A percentile compares a stretch with the other conserved stretches of the same genome.
phyloP scores from a whole-genome alignment of 768 basidiomycete species.

The Leccinum subgranulosum region DNA sequence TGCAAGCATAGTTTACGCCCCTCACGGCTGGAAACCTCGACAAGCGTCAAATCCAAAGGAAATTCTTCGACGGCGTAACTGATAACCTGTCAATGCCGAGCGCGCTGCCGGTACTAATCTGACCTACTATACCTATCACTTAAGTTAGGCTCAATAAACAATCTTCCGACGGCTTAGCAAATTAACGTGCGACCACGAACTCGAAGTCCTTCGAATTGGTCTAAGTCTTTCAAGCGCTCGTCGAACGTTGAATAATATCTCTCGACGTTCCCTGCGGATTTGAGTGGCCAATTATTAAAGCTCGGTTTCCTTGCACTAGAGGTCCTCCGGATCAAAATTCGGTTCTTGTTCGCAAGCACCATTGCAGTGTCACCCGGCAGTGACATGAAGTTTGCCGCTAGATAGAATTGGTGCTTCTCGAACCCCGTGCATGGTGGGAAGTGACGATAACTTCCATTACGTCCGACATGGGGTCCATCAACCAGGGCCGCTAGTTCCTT shows the following conservation, averaged over 20 bases:
- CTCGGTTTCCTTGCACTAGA: neutral
- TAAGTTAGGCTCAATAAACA: neutral
- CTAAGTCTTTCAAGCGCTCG: neutral
- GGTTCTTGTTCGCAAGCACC: neutral
- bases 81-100: neutral
- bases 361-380: neutral
- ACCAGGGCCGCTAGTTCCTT: constrained; percentile 4
- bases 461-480: constrained; percentile 12
- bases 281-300: neutral
- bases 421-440: constrained; percentile 8
- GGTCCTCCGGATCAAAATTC: neutral
- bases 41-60: neutral
- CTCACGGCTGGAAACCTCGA: neutral
- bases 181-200: neutral
- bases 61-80: no score
- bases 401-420: neutral
- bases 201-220: neutral
- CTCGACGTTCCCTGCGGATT: neutral
- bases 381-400: neutral
- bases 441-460: neutral
- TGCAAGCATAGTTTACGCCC: neutral
- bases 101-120: neutral
- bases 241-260: neutral
- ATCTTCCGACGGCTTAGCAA: neutral
- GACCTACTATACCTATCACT: neutral